Evolutionary conservation across 1,139 yeast species (phyloP).

Genomic region (Sporopachydermia cereana): DNA sequence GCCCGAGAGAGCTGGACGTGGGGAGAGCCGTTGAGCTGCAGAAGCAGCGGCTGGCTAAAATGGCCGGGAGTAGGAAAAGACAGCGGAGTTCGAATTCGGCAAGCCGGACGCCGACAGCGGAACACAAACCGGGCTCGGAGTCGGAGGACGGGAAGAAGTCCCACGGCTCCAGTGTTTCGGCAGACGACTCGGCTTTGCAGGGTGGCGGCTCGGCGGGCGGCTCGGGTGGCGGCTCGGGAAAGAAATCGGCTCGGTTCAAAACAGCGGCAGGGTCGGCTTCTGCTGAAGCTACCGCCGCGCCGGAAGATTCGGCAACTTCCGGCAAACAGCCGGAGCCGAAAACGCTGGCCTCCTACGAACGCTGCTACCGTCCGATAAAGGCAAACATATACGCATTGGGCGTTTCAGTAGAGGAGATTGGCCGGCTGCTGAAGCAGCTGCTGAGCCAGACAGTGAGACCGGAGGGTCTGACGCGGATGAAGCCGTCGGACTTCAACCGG

Average conservation of each 20-base stretch:
- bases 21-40: constrained; percentile 40
- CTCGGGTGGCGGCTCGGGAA: constrained; percentile 13
- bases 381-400: not conserved
- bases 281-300: constrained; percentile 10
- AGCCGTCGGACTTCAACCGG: constrained; percentile 17
- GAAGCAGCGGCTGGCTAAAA: constrained; percentile 25
- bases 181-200: not conserved
- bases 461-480: constrained; percentile 7
- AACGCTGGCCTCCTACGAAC: not conserved
- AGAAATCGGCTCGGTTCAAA: constrained; percentile 14
- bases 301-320: constrained; percentile 11
- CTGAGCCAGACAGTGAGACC: not conserved
- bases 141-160: constrained; percentile 1
- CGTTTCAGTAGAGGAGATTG: not conserved
- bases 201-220: constrained; percentile 12
- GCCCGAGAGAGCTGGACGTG: constrained; percentile 46
- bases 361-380: not conserved
- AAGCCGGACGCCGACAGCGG: not conserved
- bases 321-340: constrained; percentile 8
- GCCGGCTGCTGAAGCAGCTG: not conserved
- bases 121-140: not conserved
- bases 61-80: constrained; percentile 1
- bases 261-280: constrained; percentile 10
- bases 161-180: not conserved
- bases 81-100: constrained; percentile 7